Percentiles rank a stretch among this genome's conserved stretches.
These are phyloP conservation scores for Citrus australasica DNA, from an alignment of 345 rosid genomes.

Conservation along the genomic window DNA sequence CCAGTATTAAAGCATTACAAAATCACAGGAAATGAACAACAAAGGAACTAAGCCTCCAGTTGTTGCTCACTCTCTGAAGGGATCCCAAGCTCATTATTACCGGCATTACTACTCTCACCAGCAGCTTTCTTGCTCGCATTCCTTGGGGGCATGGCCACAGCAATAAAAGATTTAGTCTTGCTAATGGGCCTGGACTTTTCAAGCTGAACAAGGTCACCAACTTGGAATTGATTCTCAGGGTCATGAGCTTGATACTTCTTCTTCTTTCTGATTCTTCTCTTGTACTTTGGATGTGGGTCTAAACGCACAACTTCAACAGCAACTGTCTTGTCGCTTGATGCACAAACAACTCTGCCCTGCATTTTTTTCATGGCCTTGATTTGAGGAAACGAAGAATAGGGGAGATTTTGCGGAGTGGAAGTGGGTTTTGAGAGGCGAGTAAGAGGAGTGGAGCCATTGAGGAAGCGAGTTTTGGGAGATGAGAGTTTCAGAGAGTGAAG, in stretches of 20 bases:
- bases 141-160: constrained; percentile 46
- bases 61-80: constrained; percentile 64
- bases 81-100: constrained; percentile 50
- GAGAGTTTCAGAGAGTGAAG: constrained; percentile 45
- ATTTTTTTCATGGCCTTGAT: constrained; percentile 69
- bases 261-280: constrained; percentile 82
- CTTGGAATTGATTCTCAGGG: constrained; percentile 71
- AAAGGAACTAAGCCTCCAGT: constrained; percentile 19
- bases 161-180: constrained; percentile 76
- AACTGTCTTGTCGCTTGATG: constrained; percentile 83
- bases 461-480: constrained; percentile 25
- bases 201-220: constrained; percentile 77
- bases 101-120: constrained; percentile 15
- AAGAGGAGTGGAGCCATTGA: constrained; percentile 54
- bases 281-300: constrained; percentile 84
- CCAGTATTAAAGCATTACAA: constrained; percentile 2
- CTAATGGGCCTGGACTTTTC: constrained; percentile 76
- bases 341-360: constrained; percentile 82
- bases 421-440: constrained; percentile 45
- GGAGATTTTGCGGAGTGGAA: constrained; percentile 4
- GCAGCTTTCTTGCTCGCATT: constrained; percentile 19
- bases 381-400: constrained; percentile 31
- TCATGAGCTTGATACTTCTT: constrained; percentile 94
- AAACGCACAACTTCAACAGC: constrained; percentile 73
- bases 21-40: neutral